Evolutionary conservation across 2,329 filamentous ascomycete genomes (phyloP).

Genomic region (Byssoonygena ceratinophila): DNA sequence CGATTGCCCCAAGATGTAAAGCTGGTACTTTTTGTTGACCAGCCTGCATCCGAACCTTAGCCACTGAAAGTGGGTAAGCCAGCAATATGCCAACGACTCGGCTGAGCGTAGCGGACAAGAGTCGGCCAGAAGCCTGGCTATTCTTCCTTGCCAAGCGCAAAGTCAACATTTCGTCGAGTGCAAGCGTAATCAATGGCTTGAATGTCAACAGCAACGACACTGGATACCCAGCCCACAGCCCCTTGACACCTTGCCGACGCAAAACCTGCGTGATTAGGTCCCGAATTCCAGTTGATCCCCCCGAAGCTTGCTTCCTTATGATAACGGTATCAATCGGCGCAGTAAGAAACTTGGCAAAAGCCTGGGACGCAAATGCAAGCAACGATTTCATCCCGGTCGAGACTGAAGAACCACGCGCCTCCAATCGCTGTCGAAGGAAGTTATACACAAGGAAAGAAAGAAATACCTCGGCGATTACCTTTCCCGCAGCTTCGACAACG

Average conservation of each 20-base stretch:
- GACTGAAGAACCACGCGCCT: neutral
- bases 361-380: conserved; percentile 50
- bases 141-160: conserved; percentile 30
- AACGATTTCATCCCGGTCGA: neutral
- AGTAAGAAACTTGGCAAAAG: conserved; percentile 63
- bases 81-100: conserved; percentile 66
- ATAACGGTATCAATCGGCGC: conserved; percentile 75
- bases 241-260: conserved; percentile 57
- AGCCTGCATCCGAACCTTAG: conserved; percentile 68
- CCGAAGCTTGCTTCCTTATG: conserved; percentile 62
- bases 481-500: conserved; percentile 52
- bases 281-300: conserved; percentile 50
- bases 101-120: conserved; percentile 61
- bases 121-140: conserved; percentile 44
- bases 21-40: conserved; percentile 16
- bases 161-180: conserved; percentile 63
- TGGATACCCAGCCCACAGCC: conserved; percentile 83
- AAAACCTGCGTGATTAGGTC: conserved; percentile 40
- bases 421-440: neutral
- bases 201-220: conserved; percentile 68
- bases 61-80: conserved; percentile 77
- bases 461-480: conserved; percentile 40
- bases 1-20: conserved; percentile 23
- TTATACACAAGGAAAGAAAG: conserved; percentile 61
- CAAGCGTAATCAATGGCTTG: conserved; percentile 78